These are phyloP conservation scores for Aurantiochytrium sp. DNA, from an alignment of 108 stramenopile genomes.

Conservation along the genomic window DNA sequence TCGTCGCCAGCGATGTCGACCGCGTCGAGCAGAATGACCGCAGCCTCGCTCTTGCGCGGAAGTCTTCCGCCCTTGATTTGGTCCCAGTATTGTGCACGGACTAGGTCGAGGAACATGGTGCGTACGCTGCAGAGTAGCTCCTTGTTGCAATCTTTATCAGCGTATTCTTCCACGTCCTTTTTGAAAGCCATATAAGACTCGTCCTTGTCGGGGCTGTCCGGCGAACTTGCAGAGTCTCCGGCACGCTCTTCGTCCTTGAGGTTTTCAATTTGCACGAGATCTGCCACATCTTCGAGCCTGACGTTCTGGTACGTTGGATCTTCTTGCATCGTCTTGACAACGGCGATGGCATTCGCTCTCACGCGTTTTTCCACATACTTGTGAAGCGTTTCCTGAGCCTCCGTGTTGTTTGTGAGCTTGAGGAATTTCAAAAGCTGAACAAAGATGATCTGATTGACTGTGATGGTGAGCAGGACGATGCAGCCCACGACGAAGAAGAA, in stretches of 20 bases:
- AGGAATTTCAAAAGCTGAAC: background rate
- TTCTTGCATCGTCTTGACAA: background rate
- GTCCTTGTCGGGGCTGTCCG: background rate
- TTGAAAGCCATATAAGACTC: background rate
- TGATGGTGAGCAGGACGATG: background rate
- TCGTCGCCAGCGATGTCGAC: background rate
- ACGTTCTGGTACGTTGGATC: background rate
- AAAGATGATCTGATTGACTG: background rate
- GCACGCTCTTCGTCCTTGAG: background rate
- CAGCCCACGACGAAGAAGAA: background rate
- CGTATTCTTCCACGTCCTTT: too few relatives aligned
- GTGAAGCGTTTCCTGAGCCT: background rate
- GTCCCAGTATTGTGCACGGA: conserved; percentile 10
- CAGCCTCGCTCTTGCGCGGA: background rate
- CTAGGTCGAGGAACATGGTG: background rate
- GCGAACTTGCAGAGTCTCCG: too few relatives aligned
- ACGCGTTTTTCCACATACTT: background rate
- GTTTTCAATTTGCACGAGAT: background rate
- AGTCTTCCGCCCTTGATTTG: background rate
- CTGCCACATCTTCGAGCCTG: background rate
- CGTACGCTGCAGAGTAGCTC: background rate
- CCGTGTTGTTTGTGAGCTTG: background rate
- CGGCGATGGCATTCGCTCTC: background rate
- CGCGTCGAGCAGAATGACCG: background rate
- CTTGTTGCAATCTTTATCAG: background rate